These are phyloP conservation scores for Diaporthe ilicicola DNA, from an alignment of 2,329 filamentous ascomycete species.

Conservation along the genomic window DNA sequence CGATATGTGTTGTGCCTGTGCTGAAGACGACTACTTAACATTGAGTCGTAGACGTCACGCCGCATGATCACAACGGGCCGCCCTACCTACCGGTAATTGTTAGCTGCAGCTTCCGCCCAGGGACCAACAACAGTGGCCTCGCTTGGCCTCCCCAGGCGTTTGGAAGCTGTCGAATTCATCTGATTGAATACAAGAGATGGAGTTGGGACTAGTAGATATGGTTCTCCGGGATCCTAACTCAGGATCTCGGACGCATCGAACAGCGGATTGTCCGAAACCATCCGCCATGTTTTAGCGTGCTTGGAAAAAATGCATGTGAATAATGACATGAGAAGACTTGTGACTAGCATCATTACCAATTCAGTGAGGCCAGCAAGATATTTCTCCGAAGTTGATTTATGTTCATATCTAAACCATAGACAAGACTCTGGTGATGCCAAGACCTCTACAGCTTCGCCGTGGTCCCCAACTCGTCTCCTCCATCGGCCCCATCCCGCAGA, in stretches of 20 bases:
- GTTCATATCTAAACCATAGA: neutral
- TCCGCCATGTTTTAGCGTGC: neutral
- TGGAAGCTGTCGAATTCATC: no score
- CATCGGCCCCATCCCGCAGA: neutral
- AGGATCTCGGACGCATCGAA: neutral
- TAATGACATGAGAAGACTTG: neutral
- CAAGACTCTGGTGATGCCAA: neutral
- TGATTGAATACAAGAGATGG: neutral
- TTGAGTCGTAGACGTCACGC: slow-evolving; percentile 9
- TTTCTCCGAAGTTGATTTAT: no score
- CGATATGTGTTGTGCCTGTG: neutral
- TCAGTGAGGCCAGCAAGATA: neutral
- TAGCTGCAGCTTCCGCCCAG: neutral
- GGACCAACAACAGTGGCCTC: neutral
- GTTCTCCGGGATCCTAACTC: neutral
- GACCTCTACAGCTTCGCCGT: neutral
- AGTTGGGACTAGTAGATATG: neutral
- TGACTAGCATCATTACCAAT: neutral
- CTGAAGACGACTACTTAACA: neutral
- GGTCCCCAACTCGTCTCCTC: neutral
- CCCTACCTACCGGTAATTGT: neutral
- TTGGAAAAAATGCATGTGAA: neutral
- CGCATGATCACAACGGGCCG: neutral
- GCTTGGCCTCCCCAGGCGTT: no score
- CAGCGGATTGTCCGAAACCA: neutral